These are phyloP conservation scores for Eimeria sp. DNA, from an alignment of 169 alveolate species.

Conservation along the genomic window DNA sequence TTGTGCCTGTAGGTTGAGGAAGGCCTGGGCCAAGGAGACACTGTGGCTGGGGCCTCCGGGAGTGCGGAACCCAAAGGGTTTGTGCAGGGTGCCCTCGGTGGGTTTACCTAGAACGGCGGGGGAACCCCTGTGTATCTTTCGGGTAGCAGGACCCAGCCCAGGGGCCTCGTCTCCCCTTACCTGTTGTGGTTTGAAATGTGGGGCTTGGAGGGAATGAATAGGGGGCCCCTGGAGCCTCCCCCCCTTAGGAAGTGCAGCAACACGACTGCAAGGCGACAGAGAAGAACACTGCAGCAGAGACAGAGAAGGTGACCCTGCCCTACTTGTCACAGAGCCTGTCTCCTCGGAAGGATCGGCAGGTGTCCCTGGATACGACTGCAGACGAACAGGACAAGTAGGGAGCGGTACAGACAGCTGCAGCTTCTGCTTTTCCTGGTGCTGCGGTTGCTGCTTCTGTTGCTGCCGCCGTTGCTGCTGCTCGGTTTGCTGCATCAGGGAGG, in stretches of 20 bases:
- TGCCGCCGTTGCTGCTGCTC: constrained; percentile 19
- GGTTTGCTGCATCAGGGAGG: background rate
- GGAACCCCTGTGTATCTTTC: background rate
- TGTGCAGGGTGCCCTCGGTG: background rate
- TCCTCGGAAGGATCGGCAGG: background rate
- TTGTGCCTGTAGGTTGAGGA: background rate
- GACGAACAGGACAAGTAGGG: background rate
- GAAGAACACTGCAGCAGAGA: background rate
- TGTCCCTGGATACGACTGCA: background rate
- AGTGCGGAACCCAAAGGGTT: background rate
- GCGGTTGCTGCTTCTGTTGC: constrained; percentile 16
- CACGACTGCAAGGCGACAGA: background rate
- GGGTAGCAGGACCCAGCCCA: background rate
- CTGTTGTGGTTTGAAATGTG: constrained; percentile 25
- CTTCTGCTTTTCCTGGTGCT: constrained; percentile 31
- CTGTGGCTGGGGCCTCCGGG: constrained; percentile 20
- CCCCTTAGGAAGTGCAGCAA: background rate
- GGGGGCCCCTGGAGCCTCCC: constrained; percentile 27
- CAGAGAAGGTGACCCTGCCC: background rate
- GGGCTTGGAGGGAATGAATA: constrained; percentile 26
- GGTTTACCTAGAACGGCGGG: background rate
- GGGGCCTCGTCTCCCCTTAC: constrained; percentile 28
- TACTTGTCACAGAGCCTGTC: background rate
- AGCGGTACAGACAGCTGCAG: background rate
- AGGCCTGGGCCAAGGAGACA: constrained; percentile 27